Conservation (phyloP, 1,284 basidiomycete genomes). For the Trametes polyzona region DNA sequence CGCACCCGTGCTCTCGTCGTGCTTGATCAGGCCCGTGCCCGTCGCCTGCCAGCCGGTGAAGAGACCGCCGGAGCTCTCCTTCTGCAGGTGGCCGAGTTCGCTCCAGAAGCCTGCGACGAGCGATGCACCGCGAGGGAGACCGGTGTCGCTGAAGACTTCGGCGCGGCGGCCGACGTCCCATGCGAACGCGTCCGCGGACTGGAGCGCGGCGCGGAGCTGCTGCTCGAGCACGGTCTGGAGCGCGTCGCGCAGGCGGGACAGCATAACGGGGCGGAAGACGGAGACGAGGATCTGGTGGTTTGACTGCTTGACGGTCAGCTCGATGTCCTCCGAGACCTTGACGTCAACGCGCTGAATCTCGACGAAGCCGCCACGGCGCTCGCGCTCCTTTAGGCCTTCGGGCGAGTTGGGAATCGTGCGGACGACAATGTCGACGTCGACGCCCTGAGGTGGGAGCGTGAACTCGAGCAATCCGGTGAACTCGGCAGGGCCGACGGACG, state of each 20-base stretch:
- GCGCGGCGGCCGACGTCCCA: constrained; percentile 60
- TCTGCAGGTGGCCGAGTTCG: constrained; percentile 58
- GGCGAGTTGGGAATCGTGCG: constrained; percentile 58
- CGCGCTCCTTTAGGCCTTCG: constrained; percentile 45
- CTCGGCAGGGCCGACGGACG: constrained; percentile 53
- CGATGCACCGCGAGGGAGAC: constrained; percentile 50
- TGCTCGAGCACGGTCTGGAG: constrained; percentile 58
- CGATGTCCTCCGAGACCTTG: constrained; percentile 54
- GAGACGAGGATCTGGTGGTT: constrained; percentile 65
- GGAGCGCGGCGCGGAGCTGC: constrained; percentile 53
- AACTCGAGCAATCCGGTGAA: constrained; percentile 65
- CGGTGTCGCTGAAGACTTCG: constrained; percentile 67
- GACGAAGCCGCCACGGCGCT: constrained; percentile 52
- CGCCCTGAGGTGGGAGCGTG: constrained; percentile 62
- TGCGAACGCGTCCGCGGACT: constrained; percentile 54
- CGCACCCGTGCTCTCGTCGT: constrained; percentile 43
- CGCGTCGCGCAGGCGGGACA: constrained; percentile 56
- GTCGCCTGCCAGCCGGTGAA: constrained; percentile 56
- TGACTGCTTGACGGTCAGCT: constrained; percentile 54
- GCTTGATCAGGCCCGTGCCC: constrained; percentile 62
- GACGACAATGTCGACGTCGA: constrained; percentile 68
- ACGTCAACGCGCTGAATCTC: constrained; percentile 58
- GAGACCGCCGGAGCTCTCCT: constrained; percentile 41
- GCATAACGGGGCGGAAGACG: constrained; percentile 64
- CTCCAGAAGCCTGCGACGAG: constrained; percentile 64